Conservation (phyloP, 1,284 basidiomycete species). For the Somion occarium region DNA sequence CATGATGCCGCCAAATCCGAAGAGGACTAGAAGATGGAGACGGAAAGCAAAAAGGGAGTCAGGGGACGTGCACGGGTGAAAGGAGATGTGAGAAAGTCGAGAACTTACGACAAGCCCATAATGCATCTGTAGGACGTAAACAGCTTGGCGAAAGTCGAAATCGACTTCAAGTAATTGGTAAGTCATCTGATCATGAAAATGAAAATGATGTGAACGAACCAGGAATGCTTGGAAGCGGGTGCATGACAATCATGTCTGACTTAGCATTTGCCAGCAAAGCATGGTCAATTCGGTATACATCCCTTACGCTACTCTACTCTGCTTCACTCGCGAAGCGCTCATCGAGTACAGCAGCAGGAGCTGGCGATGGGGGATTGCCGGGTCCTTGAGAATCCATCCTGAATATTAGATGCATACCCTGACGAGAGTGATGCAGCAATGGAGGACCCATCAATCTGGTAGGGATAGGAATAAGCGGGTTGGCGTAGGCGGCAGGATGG, state of each 20-base stretch:
- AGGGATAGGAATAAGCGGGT: slow-evolving; percentile 56
- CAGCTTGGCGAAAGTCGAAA: slow-evolving; percentile 90
- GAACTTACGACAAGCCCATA: slow-evolving; percentile 92
- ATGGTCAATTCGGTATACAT: slow-evolving; percentile 92
- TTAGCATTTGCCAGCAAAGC: slow-evolving; percentile 89
- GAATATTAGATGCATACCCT: slow-evolving; percentile 45
- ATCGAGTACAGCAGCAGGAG: slow-evolving; percentile 30
- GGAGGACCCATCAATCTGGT: slow-evolving; percentile 54
- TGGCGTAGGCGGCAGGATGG: slow-evolving; percentile 90
- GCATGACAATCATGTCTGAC: slow-evolving; percentile 97
- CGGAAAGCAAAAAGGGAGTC: no score
- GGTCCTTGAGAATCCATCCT: slow-evolving; percentile 62
- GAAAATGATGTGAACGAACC: slow-evolving; percentile 53
- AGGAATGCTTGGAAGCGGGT: slow-evolving; percentile 92
- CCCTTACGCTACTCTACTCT: slow-evolving; percentile 91
- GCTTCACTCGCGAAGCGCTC: slow-evolving; percentile 84
- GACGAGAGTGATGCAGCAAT: slow-evolving; percentile 48
- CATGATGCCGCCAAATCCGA: no score
- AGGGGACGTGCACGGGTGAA: no score
- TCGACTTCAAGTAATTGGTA: no score
- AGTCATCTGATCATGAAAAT: no score
- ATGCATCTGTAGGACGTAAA: slow-evolving; percentile 99
- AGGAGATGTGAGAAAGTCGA: no score
- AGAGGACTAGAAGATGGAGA: no score
- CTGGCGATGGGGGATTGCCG: slow-evolving; percentile 52